A percentile compares a stretch with the other conserved stretches of the same genome.
Conservation (phyloP, 2,329 filamentous ascomycete genomes). For the Dothidotthia symphoricarpi region DNA sequence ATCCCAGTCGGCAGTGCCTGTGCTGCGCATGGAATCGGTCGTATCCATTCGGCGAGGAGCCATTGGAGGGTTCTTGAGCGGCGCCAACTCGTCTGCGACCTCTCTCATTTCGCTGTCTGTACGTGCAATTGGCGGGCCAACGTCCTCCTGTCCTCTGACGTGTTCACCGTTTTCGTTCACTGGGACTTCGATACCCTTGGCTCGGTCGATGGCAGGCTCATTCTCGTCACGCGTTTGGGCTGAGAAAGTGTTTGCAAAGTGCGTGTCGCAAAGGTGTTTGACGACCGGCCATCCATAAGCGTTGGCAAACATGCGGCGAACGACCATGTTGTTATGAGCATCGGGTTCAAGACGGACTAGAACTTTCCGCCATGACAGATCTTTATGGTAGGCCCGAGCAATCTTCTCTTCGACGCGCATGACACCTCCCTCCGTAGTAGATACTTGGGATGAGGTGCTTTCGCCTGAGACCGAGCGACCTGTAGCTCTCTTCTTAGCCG, state of each 20-base stretch:
- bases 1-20: slow-evolving; percentile 50
- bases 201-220: slow-evolving; percentile 66
- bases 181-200: slow-evolving; percentile 57
- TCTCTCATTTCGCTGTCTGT: slow-evolving; percentile 52
- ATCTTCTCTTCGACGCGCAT: slow-evolving; percentile 99
- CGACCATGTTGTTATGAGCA: slow-evolving; percentile 97
- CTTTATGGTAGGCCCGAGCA: slow-evolving; percentile 87
- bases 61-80: slow-evolving; percentile 27
- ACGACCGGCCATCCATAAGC: slow-evolving; percentile 97
- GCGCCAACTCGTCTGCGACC: slow-evolving; percentile 44
- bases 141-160: slow-evolving; percentile 51
- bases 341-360: slow-evolving; percentile 93
- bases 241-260: slow-evolving; percentile 75
- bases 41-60: slow-evolving; percentile 25
- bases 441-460: slow-evolving; percentile 24
- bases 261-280: slow-evolving; percentile 90
- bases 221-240: slow-evolving; percentile 66
- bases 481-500: slow-evolving; percentile 46
- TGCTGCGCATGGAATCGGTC: slow-evolving; percentile 31
- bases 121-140: slow-evolving; percentile 39
- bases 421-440: slow-evolving; percentile 51
- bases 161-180: slow-evolving; percentile 66
- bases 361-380: slow-evolving; percentile 93
- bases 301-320: slow-evolving; percentile 93
- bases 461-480: slow-evolving; percentile 43